Percentiles rank a stretch among this genome's conserved stretches.
Evolutionary conservation across 2,329 filamentous ascomycete species (phyloP).

Genomic region (Xylaria sp.): DNA sequence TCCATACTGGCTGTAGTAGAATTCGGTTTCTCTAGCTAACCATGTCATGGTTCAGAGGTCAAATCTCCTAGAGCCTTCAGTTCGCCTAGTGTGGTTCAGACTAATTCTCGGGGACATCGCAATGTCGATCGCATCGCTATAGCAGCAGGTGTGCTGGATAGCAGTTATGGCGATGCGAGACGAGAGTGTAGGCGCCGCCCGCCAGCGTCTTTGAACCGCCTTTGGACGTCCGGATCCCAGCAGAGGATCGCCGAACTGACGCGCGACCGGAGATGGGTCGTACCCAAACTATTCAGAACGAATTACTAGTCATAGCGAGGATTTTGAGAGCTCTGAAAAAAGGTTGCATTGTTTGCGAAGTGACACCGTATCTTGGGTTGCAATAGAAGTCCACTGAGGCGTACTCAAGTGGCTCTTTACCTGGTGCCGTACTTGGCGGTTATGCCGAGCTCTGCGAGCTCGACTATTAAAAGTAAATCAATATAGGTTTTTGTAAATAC

Average conservation of each 20-base stretch:
- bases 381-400: too few species aligned
- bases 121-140: neutral
- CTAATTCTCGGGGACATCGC: neutral
- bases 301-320: neutral
- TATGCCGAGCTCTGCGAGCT: neutral
- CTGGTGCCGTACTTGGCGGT: neutral
- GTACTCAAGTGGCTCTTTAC: too few species aligned
- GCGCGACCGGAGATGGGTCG: neutral
- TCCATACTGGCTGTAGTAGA: too few species aligned
- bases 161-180: neutral
- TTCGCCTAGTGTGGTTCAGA: neutral
- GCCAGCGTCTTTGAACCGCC: neutral
- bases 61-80: neutral
- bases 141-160: neutral
- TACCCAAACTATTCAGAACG: neutral
- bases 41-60: neutral
- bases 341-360: neutral
- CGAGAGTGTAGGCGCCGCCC: neutral
- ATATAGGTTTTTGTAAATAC: neutral
- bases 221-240: neutral
- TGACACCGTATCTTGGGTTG: neutral
- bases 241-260: neutral
- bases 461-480: neutral
- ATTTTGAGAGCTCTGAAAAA: neutral
- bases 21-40: neutral